These are phyloP conservation scores for Sphaerulina vaccinii DNA, from an alignment of 2,329 filamentous ascomycete species.

Conservation along the genomic window DNA sequence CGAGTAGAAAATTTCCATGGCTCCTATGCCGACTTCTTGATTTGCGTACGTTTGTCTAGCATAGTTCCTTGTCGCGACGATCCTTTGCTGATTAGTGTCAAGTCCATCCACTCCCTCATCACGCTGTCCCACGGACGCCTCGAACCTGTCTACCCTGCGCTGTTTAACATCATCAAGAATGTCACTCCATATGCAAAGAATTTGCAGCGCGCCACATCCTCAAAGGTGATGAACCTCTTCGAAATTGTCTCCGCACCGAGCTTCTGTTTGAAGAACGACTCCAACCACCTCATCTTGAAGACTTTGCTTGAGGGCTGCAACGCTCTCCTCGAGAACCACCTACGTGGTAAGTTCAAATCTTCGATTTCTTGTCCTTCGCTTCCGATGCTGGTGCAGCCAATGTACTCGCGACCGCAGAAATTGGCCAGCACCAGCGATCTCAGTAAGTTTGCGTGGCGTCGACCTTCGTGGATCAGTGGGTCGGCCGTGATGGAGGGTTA, in stretches of 20 bases:
- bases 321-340: constrained; percentile 81
- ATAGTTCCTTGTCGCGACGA: neutral
- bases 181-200: constrained; percentile 80
- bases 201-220: constrained; percentile 70
- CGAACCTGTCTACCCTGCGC: constrained; percentile 85
- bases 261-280: constrained; percentile 88
- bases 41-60: constrained; percentile 64
- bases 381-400: neutral
- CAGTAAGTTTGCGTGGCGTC: neutral
- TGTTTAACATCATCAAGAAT: constrained; percentile 91
- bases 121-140: constrained; percentile 87
- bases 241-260: constrained; percentile 89
- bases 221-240: constrained; percentile 83
- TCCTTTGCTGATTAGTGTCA: constrained; percentile 39
- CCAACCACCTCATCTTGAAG: constrained; percentile 76
- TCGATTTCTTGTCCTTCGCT: neutral
- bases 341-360: constrained; percentile 25
- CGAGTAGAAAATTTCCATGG: constrained; percentile 81
- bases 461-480: neutral
- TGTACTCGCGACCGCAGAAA: neutral
- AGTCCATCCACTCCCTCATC: constrained; percentile 86
- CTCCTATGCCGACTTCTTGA: constrained; percentile 88
- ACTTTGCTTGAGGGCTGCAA: constrained; percentile 88
- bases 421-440: neutral
- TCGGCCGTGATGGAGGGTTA: neutral